Conservation (phyloP, 805 yeast species). For the Hyphopichia homilentoma region DNA sequence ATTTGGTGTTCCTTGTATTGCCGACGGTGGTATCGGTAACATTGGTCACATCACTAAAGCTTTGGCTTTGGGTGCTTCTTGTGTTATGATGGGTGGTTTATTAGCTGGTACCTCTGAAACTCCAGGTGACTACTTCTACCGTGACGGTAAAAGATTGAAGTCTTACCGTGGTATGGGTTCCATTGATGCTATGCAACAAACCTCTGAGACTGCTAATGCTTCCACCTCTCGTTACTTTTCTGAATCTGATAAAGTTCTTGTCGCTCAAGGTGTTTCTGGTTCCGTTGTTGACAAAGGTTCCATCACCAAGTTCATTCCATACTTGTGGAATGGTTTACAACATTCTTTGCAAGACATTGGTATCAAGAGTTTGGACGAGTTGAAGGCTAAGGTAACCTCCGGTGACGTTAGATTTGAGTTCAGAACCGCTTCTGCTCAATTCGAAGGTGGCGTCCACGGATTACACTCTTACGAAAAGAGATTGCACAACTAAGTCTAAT, state of each 20-base stretch:
- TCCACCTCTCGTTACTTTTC: constrained; percentile 98
- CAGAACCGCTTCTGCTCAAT: constrained; percentile 98
- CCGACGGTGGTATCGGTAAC: constrained; percentile 99
- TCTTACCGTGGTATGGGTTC: constrained; percentile 99
- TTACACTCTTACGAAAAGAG: constrained; percentile 97
- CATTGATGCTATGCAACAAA: constrained; percentile 95
- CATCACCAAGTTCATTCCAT: constrained; percentile 88
- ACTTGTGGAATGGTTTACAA: constrained; percentile 91
- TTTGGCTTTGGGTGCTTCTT: constrained; percentile 91
- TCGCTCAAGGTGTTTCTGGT: constrained; percentile 99
- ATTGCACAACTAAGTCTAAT: constrained; percentile 65
- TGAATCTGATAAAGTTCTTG: constrained; percentile 90
- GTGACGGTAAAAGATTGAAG: constrained; percentile 97
- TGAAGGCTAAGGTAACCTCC: constrained; percentile 58
- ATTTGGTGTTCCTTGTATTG: constrained; percentile 98
- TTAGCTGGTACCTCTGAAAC: constrained; percentile 98
- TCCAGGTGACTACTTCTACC: constrained; percentile 96
- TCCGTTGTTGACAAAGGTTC: constrained; percentile 97
- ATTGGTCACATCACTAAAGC: constrained; percentile 99
- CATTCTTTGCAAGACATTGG: constrained; percentile 99
- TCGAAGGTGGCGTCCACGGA: constrained; percentile 98
- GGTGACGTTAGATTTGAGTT: constrained; percentile 90
- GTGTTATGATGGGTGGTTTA: constrained; percentile 99
- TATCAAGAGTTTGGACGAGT: constrained; percentile 57
- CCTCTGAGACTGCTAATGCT: constrained; percentile 87